Conservation (phyloP, 2,329 filamentous ascomycete genomes). For the Raffaelea arxii region DNA sequence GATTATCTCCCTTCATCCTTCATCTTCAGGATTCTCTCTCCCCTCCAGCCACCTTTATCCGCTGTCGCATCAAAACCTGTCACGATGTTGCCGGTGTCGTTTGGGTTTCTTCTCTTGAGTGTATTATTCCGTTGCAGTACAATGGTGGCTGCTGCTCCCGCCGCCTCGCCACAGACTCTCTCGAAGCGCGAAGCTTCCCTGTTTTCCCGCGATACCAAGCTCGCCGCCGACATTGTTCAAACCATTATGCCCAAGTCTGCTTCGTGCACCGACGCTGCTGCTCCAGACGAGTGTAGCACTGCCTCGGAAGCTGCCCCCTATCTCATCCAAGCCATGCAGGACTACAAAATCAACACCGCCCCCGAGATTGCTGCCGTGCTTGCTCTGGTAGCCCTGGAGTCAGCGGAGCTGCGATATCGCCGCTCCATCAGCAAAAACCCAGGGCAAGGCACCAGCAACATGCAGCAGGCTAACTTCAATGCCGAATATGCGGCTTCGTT, state of each 20-base stretch:
- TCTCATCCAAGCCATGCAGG: constrained; percentile 45
- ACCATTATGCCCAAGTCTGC: constrained; percentile 47
- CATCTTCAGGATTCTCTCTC: no score
- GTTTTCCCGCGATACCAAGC: no score
- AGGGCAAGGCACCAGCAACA: constrained; percentile 61
- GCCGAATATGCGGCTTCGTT: constrained; percentile 36
- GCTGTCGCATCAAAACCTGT: no score
- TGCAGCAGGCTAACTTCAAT: constrained; percentile 35
- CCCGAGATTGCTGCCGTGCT: constrained; percentile 61
- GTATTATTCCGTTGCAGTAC: no score
- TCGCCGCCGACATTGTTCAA: constrained; percentile 32
- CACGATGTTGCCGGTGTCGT: no score
- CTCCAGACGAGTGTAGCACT: constrained; percentile 52
- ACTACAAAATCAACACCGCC: constrained; percentile 43
- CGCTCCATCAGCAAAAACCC: constrained; percentile 46
- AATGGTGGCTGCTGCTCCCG: background rate
- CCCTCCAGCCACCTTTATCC: no score
- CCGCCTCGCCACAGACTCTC: no score
- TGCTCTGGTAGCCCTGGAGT: constrained; percentile 63
- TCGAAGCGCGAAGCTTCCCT: no score
- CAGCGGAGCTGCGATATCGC: constrained; percentile 59
- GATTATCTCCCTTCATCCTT: no score
- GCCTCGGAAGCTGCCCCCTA: constrained; percentile 49
- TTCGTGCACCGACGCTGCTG: constrained; percentile 38
- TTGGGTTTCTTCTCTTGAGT: background rate